Evolutionary conservation across 2,329 filamentous ascomycete species (phyloP).

Genomic region (Ploettnerulaceae sp.): DNA sequence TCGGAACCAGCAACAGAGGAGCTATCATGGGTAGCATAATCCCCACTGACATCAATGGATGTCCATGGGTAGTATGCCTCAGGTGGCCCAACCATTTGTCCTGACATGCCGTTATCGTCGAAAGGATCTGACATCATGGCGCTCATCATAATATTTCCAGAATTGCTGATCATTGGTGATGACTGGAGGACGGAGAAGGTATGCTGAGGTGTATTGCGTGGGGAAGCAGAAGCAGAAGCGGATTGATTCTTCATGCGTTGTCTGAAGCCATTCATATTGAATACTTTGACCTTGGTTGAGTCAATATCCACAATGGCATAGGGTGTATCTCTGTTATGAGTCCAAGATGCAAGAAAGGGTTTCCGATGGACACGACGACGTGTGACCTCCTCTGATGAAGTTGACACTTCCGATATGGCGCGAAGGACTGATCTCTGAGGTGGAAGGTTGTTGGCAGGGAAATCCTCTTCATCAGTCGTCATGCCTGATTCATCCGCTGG

Average conservation of each 20-base stretch:
- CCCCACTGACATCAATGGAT: constrained; percentile 50
- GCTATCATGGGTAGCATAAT: constrained; percentile 45
- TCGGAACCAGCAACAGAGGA: constrained; percentile 45
- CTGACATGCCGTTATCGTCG: constrained; percentile 29
- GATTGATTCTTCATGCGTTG: constrained; percentile 19
- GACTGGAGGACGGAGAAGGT: constrained; percentile 10
- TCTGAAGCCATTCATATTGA: constrained; percentile 8
- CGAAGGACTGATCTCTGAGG: constrained; percentile 26
- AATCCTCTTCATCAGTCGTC: constrained; percentile 52
- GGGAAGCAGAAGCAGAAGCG: background rate
- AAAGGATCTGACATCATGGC: constrained; percentile 39
- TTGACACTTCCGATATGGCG: constrained; percentile 7
- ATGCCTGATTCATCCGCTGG: constrained; percentile 52
- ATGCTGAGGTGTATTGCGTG: constrained; percentile 1
- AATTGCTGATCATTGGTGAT: constrained; percentile 58
- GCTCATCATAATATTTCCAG: constrained; percentile 74
- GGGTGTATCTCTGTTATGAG: constrained; percentile 33
- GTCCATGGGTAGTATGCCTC: constrained; percentile 72
- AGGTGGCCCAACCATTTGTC: constrained; percentile 64
- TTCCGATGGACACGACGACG: constrained; percentile 13
- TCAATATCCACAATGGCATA: constrained; percentile 39
- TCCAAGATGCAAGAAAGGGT: constrained; percentile 34
- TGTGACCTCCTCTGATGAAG: constrained; percentile 11
- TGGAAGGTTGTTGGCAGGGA: constrained; percentile 33
- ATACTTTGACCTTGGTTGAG: constrained; percentile 6